Evolutionary conservation across 108 stramenopile species (phyloP), one percentile per base, ranked within the genome.

Genomic region (Skeletonema marinoi): DNA sequence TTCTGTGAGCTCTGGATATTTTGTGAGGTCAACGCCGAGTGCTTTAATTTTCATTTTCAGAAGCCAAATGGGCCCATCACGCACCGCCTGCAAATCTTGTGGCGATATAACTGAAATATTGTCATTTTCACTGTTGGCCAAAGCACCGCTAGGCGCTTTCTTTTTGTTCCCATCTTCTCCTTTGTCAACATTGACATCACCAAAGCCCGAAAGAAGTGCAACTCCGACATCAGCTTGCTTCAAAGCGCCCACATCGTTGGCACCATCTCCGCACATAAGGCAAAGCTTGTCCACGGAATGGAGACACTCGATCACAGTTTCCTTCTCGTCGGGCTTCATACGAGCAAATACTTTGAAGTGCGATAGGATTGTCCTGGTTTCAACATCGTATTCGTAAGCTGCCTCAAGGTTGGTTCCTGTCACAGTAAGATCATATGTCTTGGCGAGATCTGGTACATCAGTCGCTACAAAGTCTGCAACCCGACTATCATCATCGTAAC

Each of bases 231-330:
- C 93, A 25, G 96, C 96, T 78, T 93, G 91, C 73, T 97, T 97
- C 62, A 98, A 86, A 31, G 94, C 96, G 62, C 88, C 89, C 6
- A 96, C 98, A 78, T 97, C 97, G 74, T 98, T 98, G n/a, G 96
- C 97, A 44, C 97, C 97, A 71, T 98, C 97, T 46, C 98, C 98
- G 68, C 98, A 98, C 98, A 98, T 98, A 25, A 98, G 71, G 75
- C 96, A 95, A 19, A 91, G 82, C 51, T 77, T 78, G 25, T 92
- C 96, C 10, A 91, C 86, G 29, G 89, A 88, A 77, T 97, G 93
- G 16, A 97, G 84, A 61, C 90, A 89, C 65, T 91, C 88, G 69
- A 98, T 97, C 1, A 98, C 92, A 21, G 87, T 93, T 81, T 98
- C 98, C 77, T 99, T 99, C 19, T 92, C 97, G 79, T 98, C 97